Base-by-base conservation (phyloP, 768 basidiomycete genomes). In the Auricularia sp. region DNA sequence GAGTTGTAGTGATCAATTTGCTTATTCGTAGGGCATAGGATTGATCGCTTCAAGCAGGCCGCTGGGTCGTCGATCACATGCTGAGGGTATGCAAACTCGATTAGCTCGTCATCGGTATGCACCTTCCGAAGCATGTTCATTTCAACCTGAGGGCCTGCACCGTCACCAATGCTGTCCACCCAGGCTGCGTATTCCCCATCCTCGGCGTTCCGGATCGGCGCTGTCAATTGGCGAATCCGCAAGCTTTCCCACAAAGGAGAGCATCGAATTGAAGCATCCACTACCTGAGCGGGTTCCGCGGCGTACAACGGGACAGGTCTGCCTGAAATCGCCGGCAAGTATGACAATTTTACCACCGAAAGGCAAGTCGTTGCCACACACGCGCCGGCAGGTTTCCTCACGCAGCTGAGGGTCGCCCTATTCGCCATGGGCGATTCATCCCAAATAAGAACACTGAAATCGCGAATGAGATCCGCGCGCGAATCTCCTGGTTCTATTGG, bases 291-390 rank as follows among this genome's bases (percentile, higher is more conserved):
- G 70, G 0, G 73, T 71, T 0, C 75, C 77, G 1, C 72, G 33
- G 11, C 68, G 62, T 16, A 79, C 69, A 14, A 80, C 76, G 18
- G 79, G 80, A 56, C 72, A 75, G 1, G 75, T 77, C 67, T 80
- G 79, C 0, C 78, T 68, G 67, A 80, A 79, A 66, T 79, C 78
- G 0, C 77, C 79, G 2, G 77, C 68, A 2, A 75, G 70, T 18
- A 80, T 64, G 18, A 78, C 63, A 13, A 73, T 65, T 62, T 75
- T 79, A 1, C 76, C 77, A 1, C 77, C 77, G 70, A 79, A 81
- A 0, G 74, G 75, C 14, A 66, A 45, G 54, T 74, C 63, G 10
- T 34, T 73, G 4, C 67, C 54, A 70, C 70, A 75, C 34, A 76
- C 67, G 6, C 66, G 67, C 3, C 72, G 72, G 35, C 72, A 74